Base-by-base conservation (phyloP, 306 rosid species). In the cucumber (Cucumis sativus) region DNA sequence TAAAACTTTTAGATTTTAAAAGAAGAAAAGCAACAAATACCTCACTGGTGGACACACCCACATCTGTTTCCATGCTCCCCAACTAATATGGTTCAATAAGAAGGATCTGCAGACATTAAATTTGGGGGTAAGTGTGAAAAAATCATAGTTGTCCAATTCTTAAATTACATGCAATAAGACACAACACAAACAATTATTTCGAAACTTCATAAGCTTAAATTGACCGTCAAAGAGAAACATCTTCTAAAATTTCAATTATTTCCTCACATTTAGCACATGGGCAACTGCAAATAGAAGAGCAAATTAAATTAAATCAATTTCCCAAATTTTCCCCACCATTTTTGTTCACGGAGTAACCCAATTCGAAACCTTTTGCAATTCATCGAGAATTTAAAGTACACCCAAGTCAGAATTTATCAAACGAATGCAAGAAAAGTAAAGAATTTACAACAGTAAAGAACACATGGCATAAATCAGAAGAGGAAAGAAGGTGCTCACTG, bases 41-140 rank as follows among this genome's bases (percentile, higher is more conserved):
- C 80, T 78, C 76, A 25, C 76, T 65, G 75, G 55, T 78, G 9
- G 39, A 8, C 15, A 40, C 80, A 49, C 30, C 75, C 63, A 78
- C 75, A 28, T 35, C 54, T 2, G 80, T 65, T 65, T 69, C 80
- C 80, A 78, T 78, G 4, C 21, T 52, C 75, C 16, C 9, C 73
- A 33, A 49, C 49, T 78, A 78, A 63, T 8, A 45, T 30, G 45
- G 54, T 37, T 78, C 56, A 35, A 37, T 49, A 14, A 18, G 54
- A 49, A 78, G 8, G 58, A 65, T 35, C 80, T 63, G 62, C 75
- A 78, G 18, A 66, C 10, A 77, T 69, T 21, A 66, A 43, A 69
- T 45, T 20, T 68, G 35, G 56, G 10, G 21, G 6, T 68, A 8
- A 45, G 6, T 69, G n/a, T n/a, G 37, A 33, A 43, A 69, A 43